Conservation (phyloP, 1,139 yeast genomes). For the Scheffersomyces titani region DNA sequence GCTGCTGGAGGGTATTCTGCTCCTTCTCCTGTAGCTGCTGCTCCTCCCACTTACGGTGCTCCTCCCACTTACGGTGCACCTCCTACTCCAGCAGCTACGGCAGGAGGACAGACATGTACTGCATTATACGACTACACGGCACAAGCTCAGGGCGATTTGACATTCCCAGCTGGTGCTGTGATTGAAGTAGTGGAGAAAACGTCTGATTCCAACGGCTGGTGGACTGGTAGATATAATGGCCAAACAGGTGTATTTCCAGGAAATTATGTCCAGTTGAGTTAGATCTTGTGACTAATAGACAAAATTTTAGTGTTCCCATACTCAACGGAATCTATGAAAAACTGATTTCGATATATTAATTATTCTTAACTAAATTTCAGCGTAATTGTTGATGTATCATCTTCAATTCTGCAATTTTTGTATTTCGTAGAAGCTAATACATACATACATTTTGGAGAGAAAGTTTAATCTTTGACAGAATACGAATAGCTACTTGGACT, state of each 20-base stretch:
- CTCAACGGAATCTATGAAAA: neutral
- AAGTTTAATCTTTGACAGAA: too few relatives aligned
- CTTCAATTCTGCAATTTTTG: too few relatives aligned
- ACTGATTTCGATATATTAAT: too few relatives aligned
- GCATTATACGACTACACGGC: constrained; percentile 79
- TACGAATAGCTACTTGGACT: too few relatives aligned
- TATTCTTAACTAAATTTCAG: too few relatives aligned
- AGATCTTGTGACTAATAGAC: neutral
- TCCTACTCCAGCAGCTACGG: constrained; percentile 32
- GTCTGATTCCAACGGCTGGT: constrained; percentile 90
- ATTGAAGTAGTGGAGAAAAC: constrained; percentile 84
- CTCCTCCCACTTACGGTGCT: constrained; percentile 16
- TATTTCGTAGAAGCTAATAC: too few relatives aligned
- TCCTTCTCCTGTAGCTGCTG: constrained; percentile 10
- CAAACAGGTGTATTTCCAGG: constrained; percentile 94
- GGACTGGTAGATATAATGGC: constrained; percentile 93
- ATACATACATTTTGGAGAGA: too few relatives aligned
- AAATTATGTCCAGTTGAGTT: constrained; percentile 79
- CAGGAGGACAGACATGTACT: constrained; percentile 61
- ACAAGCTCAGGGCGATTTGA: constrained; percentile 86
- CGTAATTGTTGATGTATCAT: too few relatives aligned
- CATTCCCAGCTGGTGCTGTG: constrained; percentile 83
- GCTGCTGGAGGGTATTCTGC: constrained; percentile 10
- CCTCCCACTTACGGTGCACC: constrained; percentile 20
- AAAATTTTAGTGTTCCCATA: neutral